These are phyloP conservation scores for Calonectria fujianensis DNA, from an alignment of 2,329 filamentous ascomycete species.

Conservation along the genomic window DNA sequence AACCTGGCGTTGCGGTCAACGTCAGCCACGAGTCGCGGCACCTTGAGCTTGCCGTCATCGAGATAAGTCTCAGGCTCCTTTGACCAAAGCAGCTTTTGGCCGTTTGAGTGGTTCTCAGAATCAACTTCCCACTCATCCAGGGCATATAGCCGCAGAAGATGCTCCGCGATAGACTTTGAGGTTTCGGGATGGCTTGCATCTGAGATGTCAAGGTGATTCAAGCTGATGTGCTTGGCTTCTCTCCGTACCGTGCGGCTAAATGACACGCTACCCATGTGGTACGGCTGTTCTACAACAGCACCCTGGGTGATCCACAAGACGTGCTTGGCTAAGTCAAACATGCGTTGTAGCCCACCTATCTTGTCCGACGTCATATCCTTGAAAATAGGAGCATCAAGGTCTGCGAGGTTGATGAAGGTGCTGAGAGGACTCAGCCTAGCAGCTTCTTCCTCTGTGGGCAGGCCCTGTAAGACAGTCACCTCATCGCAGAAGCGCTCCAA, in stretches of 20 bases:
- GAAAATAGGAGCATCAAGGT: conserved; percentile 2
- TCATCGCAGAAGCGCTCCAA: neutral
- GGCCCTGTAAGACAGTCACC: neutral
- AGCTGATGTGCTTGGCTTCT: neutral
- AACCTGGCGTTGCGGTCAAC: neutral
- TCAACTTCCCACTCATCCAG: neutral
- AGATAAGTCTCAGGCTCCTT: neutral
- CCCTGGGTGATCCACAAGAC: neutral
- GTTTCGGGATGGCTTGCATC: neutral
- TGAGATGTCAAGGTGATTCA: neutral
- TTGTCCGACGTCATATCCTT: neutral
- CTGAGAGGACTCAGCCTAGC: neutral
- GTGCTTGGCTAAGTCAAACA: neutral
- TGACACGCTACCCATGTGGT: neutral
- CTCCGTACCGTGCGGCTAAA: neutral
- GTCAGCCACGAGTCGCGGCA: neutral
- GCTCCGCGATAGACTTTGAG: neutral
- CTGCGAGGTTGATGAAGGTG: neutral
- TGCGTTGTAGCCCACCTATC: neutral
- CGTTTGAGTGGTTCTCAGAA: too few relatives aligned
- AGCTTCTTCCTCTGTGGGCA: neutral
- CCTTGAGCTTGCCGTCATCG: neutral
- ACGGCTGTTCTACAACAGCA: neutral
- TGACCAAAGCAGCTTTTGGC: neutral
- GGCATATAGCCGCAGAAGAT: neutral